phyloP scores from a whole-genome alignment of 1,139 yeast genomes.

The Candida frijolesensis region DNA sequence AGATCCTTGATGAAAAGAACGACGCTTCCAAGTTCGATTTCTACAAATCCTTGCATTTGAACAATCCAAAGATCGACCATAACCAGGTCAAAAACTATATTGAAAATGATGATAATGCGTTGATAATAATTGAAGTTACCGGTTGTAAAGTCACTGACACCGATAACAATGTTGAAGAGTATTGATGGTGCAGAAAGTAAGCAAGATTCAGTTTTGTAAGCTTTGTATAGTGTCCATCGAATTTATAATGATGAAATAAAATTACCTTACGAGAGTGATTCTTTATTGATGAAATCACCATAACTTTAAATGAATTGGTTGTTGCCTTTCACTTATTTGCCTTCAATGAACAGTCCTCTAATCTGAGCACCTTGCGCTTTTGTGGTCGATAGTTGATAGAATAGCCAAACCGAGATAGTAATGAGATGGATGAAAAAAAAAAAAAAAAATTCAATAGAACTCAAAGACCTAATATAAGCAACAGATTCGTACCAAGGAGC shows the following conservation, averaged over 20 bases:
- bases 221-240: background rate
- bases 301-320: too few species aligned
- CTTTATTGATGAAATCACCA: too few species aligned
- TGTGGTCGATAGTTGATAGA: background rate
- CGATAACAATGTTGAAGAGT: constrained; percentile 62
- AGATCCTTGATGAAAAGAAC: constrained; percentile 44
- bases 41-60: constrained; percentile 61
- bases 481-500: background rate
- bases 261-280: too few species aligned
- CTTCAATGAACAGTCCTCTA: too few species aligned
- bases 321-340: too few species aligned
- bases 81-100: constrained; percentile 57
- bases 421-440: constrained; percentile 2
- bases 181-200: constrained; percentile 16
- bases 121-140: constrained; percentile 63
- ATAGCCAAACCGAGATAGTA: background rate
- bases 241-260: too few species aligned
- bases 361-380: background rate
- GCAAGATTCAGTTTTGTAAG: background rate
- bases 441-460: constrained; percentile 3
- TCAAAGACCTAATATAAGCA: background rate
- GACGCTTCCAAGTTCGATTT: constrained; percentile 48
- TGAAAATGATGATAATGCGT: constrained; percentile 59
- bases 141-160: constrained; percentile 83
- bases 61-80: constrained; percentile 68